Conservation (phyloP, 345 rosid genomes). For the Aquilaria sinensis region DNA sequence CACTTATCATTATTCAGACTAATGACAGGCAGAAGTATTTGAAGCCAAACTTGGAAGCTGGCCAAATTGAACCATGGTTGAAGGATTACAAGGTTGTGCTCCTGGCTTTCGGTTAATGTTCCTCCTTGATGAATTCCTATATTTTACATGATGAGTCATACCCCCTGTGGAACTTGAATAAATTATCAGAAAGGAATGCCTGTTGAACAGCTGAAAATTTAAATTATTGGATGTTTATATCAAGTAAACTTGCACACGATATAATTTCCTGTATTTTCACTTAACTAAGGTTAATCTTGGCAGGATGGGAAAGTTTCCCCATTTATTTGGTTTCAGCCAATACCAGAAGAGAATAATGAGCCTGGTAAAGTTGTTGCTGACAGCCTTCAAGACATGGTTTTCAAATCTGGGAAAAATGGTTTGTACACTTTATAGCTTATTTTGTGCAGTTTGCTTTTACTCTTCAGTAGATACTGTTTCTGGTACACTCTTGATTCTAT, state of each 20-base stretch:
- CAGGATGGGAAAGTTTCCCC: slow-evolving; percentile 83
- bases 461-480: background rate
- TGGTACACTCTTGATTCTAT: background rate
- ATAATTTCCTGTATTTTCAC: background rate
- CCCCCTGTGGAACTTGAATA: no score
- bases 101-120: slow-evolving; percentile 7
- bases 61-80: slow-evolving; percentile 75
- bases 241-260: no score
- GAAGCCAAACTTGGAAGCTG: slow-evolving; percentile 59
- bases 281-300: slow-evolving; percentile 15
- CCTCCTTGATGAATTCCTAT: background rate
- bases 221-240: no score
- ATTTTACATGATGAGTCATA: no score
- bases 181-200: background rate
- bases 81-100: slow-evolving; percentile 69
- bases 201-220: background rate
- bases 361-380: slow-evolving; percentile 96
- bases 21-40: slow-evolving; percentile 67
- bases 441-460: background rate
- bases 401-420: slow-evolving; percentile 90
- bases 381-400: slow-evolving; percentile 60
- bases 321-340: slow-evolving; percentile 76
- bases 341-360: slow-evolving; percentile 73
- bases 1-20: slow-evolving; percentile 69
- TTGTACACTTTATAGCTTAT: slow-evolving; percentile 1